Evolutionary conservation across 2,329 filamentous ascomycete genomes (phyloP).

Genomic region (Verticillium tricorpus): DNA sequence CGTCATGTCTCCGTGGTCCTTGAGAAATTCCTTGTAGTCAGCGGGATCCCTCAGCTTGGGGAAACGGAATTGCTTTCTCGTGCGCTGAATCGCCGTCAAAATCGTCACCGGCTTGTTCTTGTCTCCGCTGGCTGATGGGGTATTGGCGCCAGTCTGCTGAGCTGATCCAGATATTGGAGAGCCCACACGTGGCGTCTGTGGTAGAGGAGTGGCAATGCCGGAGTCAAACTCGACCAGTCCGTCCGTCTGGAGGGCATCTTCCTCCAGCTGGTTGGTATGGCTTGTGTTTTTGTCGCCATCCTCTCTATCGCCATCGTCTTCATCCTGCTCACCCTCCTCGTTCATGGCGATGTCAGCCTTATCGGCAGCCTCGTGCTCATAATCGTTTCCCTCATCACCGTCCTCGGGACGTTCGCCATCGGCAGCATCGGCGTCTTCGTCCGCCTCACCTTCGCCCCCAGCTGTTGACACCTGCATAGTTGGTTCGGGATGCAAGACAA

Average conservation of each 20-base stretch:
- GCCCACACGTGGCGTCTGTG: constrained; percentile 32
- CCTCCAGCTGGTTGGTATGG: constrained; percentile 16
- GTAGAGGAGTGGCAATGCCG: constrained; percentile 29
- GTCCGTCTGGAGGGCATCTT: constrained; percentile 25
- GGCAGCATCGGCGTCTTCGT: background rate
- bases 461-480: constrained; percentile 5
- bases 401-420: constrained; percentile 2
- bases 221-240: constrained; percentile 15
- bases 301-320: constrained; percentile 16
- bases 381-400: background rate
- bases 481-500: constrained; percentile 31
- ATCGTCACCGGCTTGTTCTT: background rate
- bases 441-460: constrained; percentile 8
- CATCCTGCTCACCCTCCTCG: constrained; percentile 1
- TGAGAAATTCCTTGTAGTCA: constrained; percentile 42
- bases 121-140: constrained; percentile 22
- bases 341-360: background rate
- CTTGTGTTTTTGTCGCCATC: constrained; percentile 6
- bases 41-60: constrained; percentile 46
- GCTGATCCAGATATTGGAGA: constrained; percentile 29
- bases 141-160: constrained; percentile 22
- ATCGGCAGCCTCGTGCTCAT: background rate
- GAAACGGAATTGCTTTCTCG: constrained; percentile 32
- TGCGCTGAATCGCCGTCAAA: background rate
- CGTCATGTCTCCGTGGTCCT: constrained; percentile 45